Percentiles rank a stretch among this genome's conserved stretches.
Evolutionary conservation across 2,329 filamentous ascomycete genomes (phyloP).

Genomic region (Dendrostoma leiphaemia): DNA sequence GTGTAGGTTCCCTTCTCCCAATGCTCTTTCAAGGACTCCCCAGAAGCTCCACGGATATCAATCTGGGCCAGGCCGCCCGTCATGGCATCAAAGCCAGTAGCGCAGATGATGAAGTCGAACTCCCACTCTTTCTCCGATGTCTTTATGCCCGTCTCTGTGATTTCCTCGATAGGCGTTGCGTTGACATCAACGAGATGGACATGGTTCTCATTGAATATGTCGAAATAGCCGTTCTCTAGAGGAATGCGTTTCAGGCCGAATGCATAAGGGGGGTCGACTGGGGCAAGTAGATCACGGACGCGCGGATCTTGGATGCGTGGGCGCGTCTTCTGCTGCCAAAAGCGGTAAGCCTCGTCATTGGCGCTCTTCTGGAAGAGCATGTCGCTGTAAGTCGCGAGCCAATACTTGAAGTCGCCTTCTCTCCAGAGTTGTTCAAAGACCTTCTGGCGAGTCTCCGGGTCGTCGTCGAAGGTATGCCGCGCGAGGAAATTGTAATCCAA

Average conservation of each 20-base stretch:
- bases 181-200: conserved; percentile 31
- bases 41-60: neutral
- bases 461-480: conserved; percentile 41
- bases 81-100: conserved; percentile 42
- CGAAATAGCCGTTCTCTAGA: conserved; percentile 29
- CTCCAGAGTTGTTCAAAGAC: conserved; percentile 36
- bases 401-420: conserved; percentile 38
- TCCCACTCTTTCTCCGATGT: conserved; percentile 20
- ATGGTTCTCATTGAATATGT: conserved; percentile 31
- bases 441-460: conserved; percentile 35
- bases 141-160: conserved; percentile 24
- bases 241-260: conserved; percentile 31
- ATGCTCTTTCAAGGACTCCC: conserved; percentile 4
- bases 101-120: conserved; percentile 19
- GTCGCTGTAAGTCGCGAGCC: conserved; percentile 37
- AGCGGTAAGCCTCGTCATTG: conserved; percentile 37
- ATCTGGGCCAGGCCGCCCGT: conserved; percentile 29
- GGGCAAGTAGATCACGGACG: conserved; percentile 36
- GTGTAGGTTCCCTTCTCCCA: conserved; percentile 16
- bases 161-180: conserved; percentile 21
- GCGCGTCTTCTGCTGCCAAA: conserved; percentile 28
- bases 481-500: conserved; percentile 29
- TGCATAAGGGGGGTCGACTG: conserved; percentile 35
- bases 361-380: conserved; percentile 34
- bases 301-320: conserved; percentile 35